Conservation (phyloP, 176 grass and related monocot species). For the Saccharum spontaneum region DNA sequence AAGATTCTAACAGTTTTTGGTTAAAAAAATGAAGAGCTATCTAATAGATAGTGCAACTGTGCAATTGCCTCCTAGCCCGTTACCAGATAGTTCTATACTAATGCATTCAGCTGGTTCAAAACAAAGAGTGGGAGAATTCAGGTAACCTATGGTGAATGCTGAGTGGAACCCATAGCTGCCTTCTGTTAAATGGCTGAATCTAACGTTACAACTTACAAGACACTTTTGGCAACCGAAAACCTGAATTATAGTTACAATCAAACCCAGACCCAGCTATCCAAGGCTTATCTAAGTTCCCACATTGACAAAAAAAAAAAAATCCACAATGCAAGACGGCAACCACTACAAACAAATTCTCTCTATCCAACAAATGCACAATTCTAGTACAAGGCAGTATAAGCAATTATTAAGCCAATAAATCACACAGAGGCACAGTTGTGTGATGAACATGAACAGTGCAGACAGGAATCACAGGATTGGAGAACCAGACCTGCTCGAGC, state of each 20-base stretch:
- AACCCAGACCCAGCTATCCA: neutral
- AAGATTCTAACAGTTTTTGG: neutral
- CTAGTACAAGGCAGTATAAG: neutral
- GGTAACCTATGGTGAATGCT: neutral
- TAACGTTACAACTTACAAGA: neutral
- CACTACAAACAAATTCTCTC: neutral
- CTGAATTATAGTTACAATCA: neutral
- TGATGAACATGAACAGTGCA: neutral
- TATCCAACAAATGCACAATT: conserved; percentile 8
- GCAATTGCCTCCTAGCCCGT: neutral
- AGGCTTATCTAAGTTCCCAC: neutral
- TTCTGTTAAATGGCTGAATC: neutral
- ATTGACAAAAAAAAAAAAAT: neutral
- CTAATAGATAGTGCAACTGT: neutral
- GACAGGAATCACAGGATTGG: neutral
- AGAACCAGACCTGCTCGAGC: conserved; percentile 50
- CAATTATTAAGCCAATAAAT: neutral
- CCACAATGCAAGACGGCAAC: conserved; percentile 11
- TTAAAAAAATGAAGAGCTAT: neutral
- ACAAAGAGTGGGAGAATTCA: neutral
- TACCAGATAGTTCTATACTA: neutral
- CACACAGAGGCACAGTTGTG: neutral
- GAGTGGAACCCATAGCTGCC: neutral
- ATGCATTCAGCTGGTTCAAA: neutral
- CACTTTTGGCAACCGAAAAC: neutral